Evolutionary conservation across 192 early-diverging fungal genomes (phyloP), one percentile per base, ranked within the genome.

Genomic region (Funneliformis geosporum): DNA sequence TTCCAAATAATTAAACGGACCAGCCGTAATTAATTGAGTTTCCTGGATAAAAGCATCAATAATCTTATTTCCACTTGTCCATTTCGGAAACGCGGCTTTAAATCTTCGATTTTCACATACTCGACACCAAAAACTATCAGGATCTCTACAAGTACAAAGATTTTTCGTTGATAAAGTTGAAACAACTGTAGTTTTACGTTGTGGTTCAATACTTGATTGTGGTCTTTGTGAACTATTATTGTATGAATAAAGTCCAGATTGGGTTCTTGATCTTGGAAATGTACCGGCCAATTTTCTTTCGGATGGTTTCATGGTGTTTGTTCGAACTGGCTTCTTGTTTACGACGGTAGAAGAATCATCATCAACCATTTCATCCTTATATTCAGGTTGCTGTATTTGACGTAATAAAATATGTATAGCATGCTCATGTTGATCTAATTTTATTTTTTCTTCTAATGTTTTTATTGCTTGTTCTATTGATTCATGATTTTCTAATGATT

Each of bases 41-140:
- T 78, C 61, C 33, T 62, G 76, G 50, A 78, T 78, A 18, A 78
- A 40, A 2, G 10, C 12, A 78, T 78, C 76, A 47, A 78, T 46
- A 14, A 12, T 14, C 7, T 21, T 66, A 67, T 66, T 78, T n/a
- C 76, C 76, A 68, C 76, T 78, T 50, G 76, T 67, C 76, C 76
- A 78, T 42, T 55, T 61, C 5, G 39, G 28, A 62, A 75, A 75
- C 8, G 14, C 1, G 23, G 59, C 47, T 42, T 21, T 18, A 39
- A 60, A 59, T 40, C 44, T 60, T 39, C 71, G 47, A 28, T 4
- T n/a, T 73, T 72, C 70, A 47, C 70, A 72, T 16, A 72, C 23
- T 23, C 27, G 43, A 50, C 70, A 72, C 70, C 70, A 72, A 69
- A n/a, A n/a, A 43, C 39, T 69, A n/a, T 69, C 39, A 69, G 67